Percentiles rank a stretch among this genome's conserved stretches.
These are phyloP conservation scores for Aureobasidium namibiae DNA, from an alignment of 2,329 filamentous ascomycete genomes.

Conservation along the genomic window DNA sequence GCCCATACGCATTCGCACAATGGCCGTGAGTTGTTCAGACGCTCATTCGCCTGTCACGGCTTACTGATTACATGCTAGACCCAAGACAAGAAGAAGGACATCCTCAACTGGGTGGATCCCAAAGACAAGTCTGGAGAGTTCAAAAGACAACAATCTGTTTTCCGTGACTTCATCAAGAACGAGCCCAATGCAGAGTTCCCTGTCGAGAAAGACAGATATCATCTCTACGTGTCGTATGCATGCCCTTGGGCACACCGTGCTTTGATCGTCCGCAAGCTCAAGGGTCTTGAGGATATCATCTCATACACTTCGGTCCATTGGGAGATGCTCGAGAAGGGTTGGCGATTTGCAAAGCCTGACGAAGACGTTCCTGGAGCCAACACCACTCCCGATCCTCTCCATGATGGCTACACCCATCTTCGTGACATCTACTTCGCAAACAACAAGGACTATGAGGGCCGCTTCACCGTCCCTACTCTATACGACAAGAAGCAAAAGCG, in stretches of 20 bases:
- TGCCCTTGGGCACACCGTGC: conserved; percentile 91
- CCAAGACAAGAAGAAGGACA: conserved; percentile 30
- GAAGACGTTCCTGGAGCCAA: conserved; percentile 50
- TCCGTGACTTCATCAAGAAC: conserved; percentile 71
- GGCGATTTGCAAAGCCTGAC: conserved; percentile 68
- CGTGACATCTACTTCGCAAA: conserved; percentile 72
- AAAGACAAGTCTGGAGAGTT: conserved; percentile 80
- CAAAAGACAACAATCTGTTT: conserved; percentile 77
- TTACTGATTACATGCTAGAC: conserved; percentile 4
- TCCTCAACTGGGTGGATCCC: conserved; percentile 77
- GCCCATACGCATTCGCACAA: conserved; percentile 10
- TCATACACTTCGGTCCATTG: conserved; percentile 79
- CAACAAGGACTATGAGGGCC: conserved; percentile 62
- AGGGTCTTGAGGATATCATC: conserved; percentile 83
- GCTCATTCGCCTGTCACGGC: background rate
- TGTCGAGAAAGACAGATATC: conserved; percentile 81
- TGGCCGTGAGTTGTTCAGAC: conserved; percentile 8
- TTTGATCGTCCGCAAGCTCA: conserved; percentile 79
- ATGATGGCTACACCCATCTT: conserved; percentile 61
- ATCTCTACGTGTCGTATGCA: conserved; percentile 89
- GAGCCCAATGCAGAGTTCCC: conserved; percentile 67
- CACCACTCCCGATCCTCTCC: conserved; percentile 54
- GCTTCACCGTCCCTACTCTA: conserved; percentile 79
- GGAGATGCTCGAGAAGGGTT: conserved; percentile 69
- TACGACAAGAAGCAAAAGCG: conserved; percentile 54